Evolutionary conservation across 345 rosid genomes (phyloP).

Genomic region (Gossypium sturtianum): DNA sequence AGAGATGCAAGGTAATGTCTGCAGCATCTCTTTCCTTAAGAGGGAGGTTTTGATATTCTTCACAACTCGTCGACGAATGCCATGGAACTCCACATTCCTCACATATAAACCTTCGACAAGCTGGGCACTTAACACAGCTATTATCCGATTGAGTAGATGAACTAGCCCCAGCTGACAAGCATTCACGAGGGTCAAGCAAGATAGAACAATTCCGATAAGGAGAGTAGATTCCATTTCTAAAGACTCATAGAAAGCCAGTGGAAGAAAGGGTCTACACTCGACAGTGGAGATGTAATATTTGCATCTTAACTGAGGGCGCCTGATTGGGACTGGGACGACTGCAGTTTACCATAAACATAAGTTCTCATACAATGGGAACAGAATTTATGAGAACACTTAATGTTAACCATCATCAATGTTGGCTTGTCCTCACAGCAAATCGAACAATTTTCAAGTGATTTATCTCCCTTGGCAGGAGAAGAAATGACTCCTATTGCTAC

Average conservation of each 20-base stretch:
- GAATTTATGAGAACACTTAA: conserved; percentile 89
- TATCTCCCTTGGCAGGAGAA: conserved; percentile 34
- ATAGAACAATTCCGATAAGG: conserved; percentile 82
- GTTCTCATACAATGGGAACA: conserved; percentile 95
- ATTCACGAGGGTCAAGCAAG: conserved; percentile 68
- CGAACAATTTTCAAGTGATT: conserved; percentile 53
- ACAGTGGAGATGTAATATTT: conserved; percentile 52
- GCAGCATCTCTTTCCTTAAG: conserved; percentile 77
- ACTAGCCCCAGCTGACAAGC: conserved; percentile 64
- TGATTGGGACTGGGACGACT: conserved; percentile 72
- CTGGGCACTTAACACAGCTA: conserved; percentile 74
- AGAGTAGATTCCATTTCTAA: conserved; percentile 72
- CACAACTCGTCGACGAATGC: conserved; percentile 86
- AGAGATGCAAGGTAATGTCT: conserved; percentile 73
- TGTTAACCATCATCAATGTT: conserved; percentile 61
- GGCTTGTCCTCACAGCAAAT: conserved; percentile 87
- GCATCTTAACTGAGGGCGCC: conserved; percentile 87
- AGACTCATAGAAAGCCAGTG: conserved; percentile 49
- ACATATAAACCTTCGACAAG: conserved; percentile 83
- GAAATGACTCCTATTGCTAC: conserved; percentile 77
- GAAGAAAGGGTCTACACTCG: conserved; percentile 75
- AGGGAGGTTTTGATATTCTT: conserved; percentile 80
- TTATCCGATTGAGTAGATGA: conserved; percentile 71
- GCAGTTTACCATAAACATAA: conserved; percentile 73
- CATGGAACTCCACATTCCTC: conserved; percentile 88